Conservation (phyloP, 1,284 basidiomycete species). For the Peniophora sp. region DNA sequence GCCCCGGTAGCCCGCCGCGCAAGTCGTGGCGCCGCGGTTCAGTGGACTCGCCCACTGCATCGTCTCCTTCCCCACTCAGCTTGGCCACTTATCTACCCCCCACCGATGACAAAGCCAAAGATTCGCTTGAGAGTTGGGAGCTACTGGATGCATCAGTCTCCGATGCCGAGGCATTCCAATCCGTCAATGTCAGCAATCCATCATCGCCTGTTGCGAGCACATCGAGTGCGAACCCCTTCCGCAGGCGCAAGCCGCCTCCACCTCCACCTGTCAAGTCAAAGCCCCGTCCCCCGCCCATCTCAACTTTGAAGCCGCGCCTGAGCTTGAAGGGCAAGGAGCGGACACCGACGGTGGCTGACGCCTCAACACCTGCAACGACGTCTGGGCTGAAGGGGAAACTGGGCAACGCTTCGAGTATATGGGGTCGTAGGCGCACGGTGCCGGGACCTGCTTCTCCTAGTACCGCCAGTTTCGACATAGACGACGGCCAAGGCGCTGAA, state of each 20-base stretch:
- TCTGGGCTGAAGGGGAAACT: constrained; percentile 3
- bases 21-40: background rate
- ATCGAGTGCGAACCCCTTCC: too few relatives aligned
- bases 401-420: constrained; percentile 7
- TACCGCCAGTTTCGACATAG: too few relatives aligned
- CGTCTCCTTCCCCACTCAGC: background rate
- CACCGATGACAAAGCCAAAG: background rate
- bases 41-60: background rate
- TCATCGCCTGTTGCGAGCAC: too few relatives aligned
- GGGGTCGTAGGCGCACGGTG: too few relatives aligned
- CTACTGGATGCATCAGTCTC: background rate
- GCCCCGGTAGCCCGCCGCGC: background rate
- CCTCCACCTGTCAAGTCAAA: too few relatives aligned
- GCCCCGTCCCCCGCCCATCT: too few relatives aligned
- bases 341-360: background rate
- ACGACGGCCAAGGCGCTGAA: too few relatives aligned
- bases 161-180: background rate
- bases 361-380: background rate
- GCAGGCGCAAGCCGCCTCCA: too few relatives aligned
- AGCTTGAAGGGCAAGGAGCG: constrained; percentile 3
- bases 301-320: too few relatives aligned
- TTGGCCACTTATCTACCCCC: background rate
- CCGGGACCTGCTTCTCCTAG: too few relatives aligned
- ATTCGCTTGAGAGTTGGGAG: background rate
- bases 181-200: too few relatives aligned